phyloP scores from a whole-genome alignment of 78 protist species.

The Polysphondylium violaceum region DNA sequence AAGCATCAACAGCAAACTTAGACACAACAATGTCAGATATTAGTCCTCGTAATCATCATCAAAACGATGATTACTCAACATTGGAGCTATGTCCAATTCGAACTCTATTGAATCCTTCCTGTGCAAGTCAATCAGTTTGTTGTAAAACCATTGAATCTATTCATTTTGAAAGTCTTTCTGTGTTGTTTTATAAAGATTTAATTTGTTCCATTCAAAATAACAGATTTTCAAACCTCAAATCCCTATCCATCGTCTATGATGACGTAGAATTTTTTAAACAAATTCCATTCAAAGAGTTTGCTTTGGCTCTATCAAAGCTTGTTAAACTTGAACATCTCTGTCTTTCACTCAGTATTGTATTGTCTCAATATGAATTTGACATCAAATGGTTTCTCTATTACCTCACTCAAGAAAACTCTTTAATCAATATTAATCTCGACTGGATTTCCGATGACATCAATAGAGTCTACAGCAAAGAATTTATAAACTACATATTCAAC shows the following conservation, averaged over 20 bases:
- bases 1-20: background rate
- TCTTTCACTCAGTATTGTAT: background rate
- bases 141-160: background rate
- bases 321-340: background rate
- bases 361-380: background rate
- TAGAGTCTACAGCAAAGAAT: background rate
- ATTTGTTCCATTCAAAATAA: background rate
- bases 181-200: slow-evolving; percentile 1
- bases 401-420: background rate
- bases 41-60: too few relatives aligned
- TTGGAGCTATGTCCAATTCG: too few relatives aligned
- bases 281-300: background rate
- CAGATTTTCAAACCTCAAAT: background rate
- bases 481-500: background rate
- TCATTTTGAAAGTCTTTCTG: slow-evolving; percentile 19
- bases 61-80: too few relatives aligned
- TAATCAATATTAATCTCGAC: background rate
- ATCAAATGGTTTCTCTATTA: background rate
- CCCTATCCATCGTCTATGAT: background rate
- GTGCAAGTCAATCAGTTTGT: too few relatives aligned
- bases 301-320: background rate
- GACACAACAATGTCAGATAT: too few relatives aligned
- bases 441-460: background rate
- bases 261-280: background rate
- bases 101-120: too few relatives aligned